Base-by-base conservation (phyloP, 441 rosid genomes). In the Brassica balearica region DNA sequence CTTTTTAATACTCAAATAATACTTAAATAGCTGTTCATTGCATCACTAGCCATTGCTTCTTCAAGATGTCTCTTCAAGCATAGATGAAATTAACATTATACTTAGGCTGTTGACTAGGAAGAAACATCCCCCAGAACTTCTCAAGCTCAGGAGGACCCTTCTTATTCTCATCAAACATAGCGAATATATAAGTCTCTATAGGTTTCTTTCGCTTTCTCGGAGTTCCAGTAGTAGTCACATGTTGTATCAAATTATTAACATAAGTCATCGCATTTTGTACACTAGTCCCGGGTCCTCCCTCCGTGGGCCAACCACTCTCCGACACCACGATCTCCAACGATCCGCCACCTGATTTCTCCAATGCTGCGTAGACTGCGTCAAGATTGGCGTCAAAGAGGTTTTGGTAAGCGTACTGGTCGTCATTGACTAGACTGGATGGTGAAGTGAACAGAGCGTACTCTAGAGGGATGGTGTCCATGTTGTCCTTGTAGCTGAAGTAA, bases 271-370 rank as follows among this genome's bases (percentile, higher is more conserved):
- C 86, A 74, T 88, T 89, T 0, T 80, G 81, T 0, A 75, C 19
- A 0, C 69, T 60, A 0, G 90, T 63, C 2, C 46, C 84, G 0
- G 1, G 6, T 1, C 81, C 89, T 5, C 83, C 87, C 0, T 36
- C 75, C 2, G 90, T 59, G 0, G 95, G 92, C 92, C 95, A 90
- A 1, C 95, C 91, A 3, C 80, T 86, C 77, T 90, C 95, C 2
- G 93, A 84, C 8, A 87, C 78, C 7, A 91, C 90, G 2, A n/a
- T n/a, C n/a, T n/a, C n/a, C n/a, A n/a, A n/a, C n/a, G n/a, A 72
- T 11, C 82, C 69, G 1, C 85, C 91, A 0, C 82, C 83, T 0
- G 78, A 8, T 72, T 84, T 91, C 82, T 88, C 93, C 56, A 91
- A 65, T 0, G 95, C 90, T 0, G 88, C 70, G 23, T 86, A 85